These are phyloP conservation scores for Xylaria sp. DNA, from an alignment of 2,329 filamentous ascomycete genomes.

Conservation along the genomic window DNA sequence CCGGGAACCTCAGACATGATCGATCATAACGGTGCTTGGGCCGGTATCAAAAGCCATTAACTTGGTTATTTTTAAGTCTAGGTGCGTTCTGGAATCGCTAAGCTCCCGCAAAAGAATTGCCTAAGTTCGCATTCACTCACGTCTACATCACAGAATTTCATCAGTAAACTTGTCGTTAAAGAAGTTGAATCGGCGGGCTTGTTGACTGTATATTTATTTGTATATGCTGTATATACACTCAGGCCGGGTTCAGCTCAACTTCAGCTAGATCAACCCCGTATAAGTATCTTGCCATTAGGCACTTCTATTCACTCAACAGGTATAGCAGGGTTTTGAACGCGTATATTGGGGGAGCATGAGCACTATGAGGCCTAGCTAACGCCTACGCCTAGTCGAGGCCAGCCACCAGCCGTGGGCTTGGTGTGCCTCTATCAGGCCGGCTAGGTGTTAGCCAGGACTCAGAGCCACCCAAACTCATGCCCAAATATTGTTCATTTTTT, in stretches of 20 bases:
- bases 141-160: background rate
- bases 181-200: slow-evolving; percentile 3
- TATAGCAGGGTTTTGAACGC: too few relatives aligned
- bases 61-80: background rate
- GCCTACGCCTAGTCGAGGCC: too few relatives aligned
- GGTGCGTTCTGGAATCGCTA: background rate
- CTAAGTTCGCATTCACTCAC: background rate
- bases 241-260: background rate
- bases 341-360: too few relatives aligned
- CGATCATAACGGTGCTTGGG: too few relatives aligned
- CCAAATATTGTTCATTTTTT: too few relatives aligned
- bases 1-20: too few relatives aligned
- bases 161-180: background rate
- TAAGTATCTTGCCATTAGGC: background rate
- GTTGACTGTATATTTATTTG: background rate
- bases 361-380: too few relatives aligned
- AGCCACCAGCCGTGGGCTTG: too few relatives aligned
- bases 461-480: too few relatives aligned
- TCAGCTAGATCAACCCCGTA: background rate
- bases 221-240: background rate
- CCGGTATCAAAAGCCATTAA: background rate
- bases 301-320: too few relatives aligned
- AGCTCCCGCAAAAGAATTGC: slow-evolving; percentile 1
- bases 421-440: too few relatives aligned
- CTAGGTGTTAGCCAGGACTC: too few relatives aligned